Conservation (phyloP, 2,329 filamentous ascomycete species). For the Chaetomium globosum region DNA sequence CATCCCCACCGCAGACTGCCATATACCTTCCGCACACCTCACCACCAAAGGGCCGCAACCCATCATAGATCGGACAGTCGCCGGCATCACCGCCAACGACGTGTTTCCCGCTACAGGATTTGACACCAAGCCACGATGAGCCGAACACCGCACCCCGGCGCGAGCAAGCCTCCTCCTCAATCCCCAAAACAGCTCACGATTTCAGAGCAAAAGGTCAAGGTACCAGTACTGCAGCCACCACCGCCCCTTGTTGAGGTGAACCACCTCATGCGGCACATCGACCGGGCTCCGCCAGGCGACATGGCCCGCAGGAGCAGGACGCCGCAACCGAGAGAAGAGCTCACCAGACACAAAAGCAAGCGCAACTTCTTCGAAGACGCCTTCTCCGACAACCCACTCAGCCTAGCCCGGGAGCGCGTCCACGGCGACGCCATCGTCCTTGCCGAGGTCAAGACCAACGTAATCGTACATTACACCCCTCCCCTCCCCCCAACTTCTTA, state of each 20-base stretch:
- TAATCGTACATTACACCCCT: slow-evolving; percentile 54
- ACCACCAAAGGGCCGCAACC: neutral
- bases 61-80: neutral
- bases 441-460: slow-evolving; percentile 66
- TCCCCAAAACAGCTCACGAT: slow-evolving; percentile 36
- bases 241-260: slow-evolving; percentile 44
- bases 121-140: slow-evolving; percentile 7
- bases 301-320: slow-evolving; percentile 39
- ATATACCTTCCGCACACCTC: neutral
- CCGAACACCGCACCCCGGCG: neutral
- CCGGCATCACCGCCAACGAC: neutral
- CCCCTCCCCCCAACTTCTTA: neutral
- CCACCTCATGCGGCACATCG: slow-evolving; percentile 45
- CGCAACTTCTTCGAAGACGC: slow-evolving; percentile 51
- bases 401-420: slow-evolving; percentile 50
- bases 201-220: slow-evolving; percentile 41
- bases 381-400: slow-evolving; percentile 43
- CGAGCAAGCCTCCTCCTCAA: slow-evolving; percentile 8
- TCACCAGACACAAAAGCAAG: slow-evolving; percentile 44
- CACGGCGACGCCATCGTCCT: slow-evolving; percentile 61
- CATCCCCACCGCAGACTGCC: neutral
- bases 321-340: slow-evolving; percentile 41
- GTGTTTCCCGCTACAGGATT: neutral
- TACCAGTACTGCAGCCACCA: slow-evolving; percentile 31
- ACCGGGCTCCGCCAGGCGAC: slow-evolving; percentile 47